Conservation (phyloP, 2,329 filamentous ascomycete genomes). For the Xylariales sp. region DNA sequence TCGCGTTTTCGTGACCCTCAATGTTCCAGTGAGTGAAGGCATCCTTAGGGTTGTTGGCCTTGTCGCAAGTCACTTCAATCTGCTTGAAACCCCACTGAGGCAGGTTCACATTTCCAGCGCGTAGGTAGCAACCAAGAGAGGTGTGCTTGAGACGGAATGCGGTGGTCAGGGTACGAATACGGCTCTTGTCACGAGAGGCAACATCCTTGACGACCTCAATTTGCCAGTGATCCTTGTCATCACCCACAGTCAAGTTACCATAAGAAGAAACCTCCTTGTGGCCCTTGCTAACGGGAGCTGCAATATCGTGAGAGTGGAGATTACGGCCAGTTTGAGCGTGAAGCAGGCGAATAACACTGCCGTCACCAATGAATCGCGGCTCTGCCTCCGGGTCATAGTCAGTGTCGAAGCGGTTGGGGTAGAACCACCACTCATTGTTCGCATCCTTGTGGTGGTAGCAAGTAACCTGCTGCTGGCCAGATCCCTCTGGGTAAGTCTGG, state of each 20-base stretch:
- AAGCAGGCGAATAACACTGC: slow-evolving; percentile 76
- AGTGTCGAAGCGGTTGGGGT: slow-evolving; percentile 77
- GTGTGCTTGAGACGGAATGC: slow-evolving; percentile 84
- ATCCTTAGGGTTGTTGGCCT: slow-evolving; percentile 87
- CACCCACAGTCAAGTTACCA: slow-evolving; percentile 90
- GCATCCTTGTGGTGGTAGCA: slow-evolving; percentile 99
- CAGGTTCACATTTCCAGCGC: slow-evolving; percentile 91
- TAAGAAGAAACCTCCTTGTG: slow-evolving; percentile 95
- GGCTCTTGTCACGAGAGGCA: slow-evolving; percentile 78
- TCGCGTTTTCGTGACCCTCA: slow-evolving; percentile 91
- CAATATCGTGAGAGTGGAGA: slow-evolving; percentile 87
- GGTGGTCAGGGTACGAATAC: slow-evolving; percentile 86
- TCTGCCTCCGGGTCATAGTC: slow-evolving; percentile 69
- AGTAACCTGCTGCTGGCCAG: slow-evolving; percentile 90
- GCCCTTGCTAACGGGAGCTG: slow-evolving; percentile 83
- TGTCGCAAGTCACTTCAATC: slow-evolving; percentile 94
- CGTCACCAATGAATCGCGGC: slow-evolving; percentile 73
- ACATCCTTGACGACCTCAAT: slow-evolving; percentile 90
- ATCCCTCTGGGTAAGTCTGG: slow-evolving; percentile 93
- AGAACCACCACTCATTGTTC: slow-evolving; percentile 99
- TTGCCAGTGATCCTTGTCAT: slow-evolving; percentile 97
- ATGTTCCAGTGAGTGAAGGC: slow-evolving; percentile 99
- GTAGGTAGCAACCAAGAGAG: slow-evolving; percentile 84
- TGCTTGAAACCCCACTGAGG: slow-evolving; percentile 99
- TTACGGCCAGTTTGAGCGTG: slow-evolving; percentile 96